These are phyloP conservation scores for Lasiodiplodia gonubiensis DNA, from an alignment of 2,329 filamentous ascomycete species.

Conservation along the genomic window DNA sequence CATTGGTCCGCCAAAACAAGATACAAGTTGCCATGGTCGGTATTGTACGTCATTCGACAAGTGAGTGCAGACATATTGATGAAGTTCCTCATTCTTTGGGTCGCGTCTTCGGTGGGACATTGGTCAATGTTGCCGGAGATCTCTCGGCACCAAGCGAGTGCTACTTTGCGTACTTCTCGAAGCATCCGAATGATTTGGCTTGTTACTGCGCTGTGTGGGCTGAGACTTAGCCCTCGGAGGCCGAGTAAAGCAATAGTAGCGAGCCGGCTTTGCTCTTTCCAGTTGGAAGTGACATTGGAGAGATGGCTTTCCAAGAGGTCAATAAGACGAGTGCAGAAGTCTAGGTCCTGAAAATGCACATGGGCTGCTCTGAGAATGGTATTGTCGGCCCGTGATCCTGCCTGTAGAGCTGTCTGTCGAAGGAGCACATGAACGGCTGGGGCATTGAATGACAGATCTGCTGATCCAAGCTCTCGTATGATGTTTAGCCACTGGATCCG, in stretches of 20 bases:
- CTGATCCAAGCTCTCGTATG: constrained; percentile 20
- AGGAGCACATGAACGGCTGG: not conserved
- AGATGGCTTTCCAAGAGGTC: not conserved
- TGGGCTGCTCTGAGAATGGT: constrained; percentile 17
- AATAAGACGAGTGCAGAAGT: constrained; percentile 5
- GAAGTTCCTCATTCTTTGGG: not conserved
- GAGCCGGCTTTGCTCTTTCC: constrained; percentile 19
- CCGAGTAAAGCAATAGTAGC: constrained; percentile 3
- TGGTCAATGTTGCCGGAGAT: not conserved
- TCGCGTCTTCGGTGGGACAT: not conserved
- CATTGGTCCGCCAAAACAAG: constrained; percentile 8
- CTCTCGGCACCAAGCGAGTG: constrained; percentile 23
- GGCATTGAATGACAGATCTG: constrained; percentile 14
- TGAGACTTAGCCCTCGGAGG: constrained; percentile 13
- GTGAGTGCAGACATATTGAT: constrained; percentile 7
- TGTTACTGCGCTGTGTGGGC: not conserved
- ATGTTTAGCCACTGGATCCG: constrained; percentile 29
- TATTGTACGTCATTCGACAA: constrained; percentile 19
- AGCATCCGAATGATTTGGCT: not conserved
- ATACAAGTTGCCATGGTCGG: not conserved
- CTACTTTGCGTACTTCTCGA: not conserved
- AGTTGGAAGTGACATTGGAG: constrained; percentile 10
- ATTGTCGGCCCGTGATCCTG: not conserved
- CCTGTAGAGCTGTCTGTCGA: constrained; percentile 20
- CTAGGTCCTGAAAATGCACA: not conserved